Evolutionary conservation across 2,329 filamentous ascomycete genomes (phyloP), one percentile per base, ranked within the genome.

Genomic region (Neobulgaria alba): DNA sequence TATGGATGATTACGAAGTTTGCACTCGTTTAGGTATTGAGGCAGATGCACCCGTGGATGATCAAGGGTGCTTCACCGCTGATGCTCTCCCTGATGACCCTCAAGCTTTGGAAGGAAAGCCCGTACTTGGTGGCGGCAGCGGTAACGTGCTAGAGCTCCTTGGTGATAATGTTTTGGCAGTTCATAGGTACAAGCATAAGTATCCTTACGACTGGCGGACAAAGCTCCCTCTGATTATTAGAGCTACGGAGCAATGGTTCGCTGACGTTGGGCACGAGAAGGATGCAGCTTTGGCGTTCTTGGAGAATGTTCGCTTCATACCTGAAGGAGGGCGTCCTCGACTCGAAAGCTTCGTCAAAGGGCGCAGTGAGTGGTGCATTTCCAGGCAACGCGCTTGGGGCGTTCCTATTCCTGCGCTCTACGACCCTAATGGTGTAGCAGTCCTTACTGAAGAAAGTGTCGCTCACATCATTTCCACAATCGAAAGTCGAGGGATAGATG

Each of bases 181-280:
- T 3, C 82, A 93, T 52, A 71, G 70, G 42, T 82, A 90, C 58
- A 72, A 72, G 38, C 92, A 98, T 68, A 96, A 95, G 62, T 96
- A 96, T 59, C 92, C 92, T 0, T 95, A 96, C 53, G 92, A 98
- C 63, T 98, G 92, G 92, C 76, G 92, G 39, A 94, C 90, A 0
- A 98, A 96, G 63, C 73, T 84, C 51, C 92, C 92, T 1, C 81
- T 98, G 36, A 87, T 98, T 45, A 77, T 93, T 23, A 71, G 92
- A 50, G 90, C 92, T 3, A 98, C 93, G 0, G 86, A 89, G 29
- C 92, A 98, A 63, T 98, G 92, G 92, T 98, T 98, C 58, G 88
- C 92, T 9, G 86, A 96, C 61, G 86, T 95, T 2, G 86, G 73
- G 10, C 76, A 72, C 37, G 90, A 96, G 61, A 93, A 93, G 54